Conservation (phyloP, 208 protist genomes). For the Leishmania lainsoni region DNA sequence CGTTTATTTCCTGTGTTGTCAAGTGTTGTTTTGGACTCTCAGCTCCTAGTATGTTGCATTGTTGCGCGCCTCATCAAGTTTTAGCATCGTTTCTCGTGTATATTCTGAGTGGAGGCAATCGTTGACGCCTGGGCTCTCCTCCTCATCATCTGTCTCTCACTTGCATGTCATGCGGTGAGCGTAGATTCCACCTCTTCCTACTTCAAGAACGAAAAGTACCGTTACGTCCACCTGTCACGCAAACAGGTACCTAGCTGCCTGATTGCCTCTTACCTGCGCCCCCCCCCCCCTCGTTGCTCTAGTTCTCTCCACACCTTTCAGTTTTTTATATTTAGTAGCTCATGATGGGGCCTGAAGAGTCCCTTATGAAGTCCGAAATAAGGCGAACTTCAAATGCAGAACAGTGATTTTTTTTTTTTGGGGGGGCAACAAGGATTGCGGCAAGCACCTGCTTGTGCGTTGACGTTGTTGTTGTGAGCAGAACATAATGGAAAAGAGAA, state of each 20-base stretch:
- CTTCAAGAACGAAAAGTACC: background rate
- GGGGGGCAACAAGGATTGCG: background rate
- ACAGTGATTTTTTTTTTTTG: background rate
- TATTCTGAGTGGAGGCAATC: background rate
- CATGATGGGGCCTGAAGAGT: background rate
- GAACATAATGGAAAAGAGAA: background rate
- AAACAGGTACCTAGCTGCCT: background rate
- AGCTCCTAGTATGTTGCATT: background rate
- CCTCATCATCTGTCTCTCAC: background rate
- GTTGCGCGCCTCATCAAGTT: background rate
- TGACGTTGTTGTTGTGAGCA: background rate
- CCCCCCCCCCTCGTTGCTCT: background rate
- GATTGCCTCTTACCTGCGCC: background rate
- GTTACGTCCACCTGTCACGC: background rate
- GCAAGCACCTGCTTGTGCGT: background rate
- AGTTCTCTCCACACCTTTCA: background rate
- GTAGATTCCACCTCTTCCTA: background rate
- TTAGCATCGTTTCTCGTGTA: background rate
- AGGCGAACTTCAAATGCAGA: background rate
- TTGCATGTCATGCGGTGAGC: background rate
- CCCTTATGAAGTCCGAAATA: background rate
- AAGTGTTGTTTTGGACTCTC: background rate
- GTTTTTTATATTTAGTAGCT: background rate
- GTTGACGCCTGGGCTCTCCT: background rate
- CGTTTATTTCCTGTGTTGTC: background rate